Evolutionary conservation across 208 protist genomes (phyloP).

Genomic region (Wallacemonas sp.): DNA sequence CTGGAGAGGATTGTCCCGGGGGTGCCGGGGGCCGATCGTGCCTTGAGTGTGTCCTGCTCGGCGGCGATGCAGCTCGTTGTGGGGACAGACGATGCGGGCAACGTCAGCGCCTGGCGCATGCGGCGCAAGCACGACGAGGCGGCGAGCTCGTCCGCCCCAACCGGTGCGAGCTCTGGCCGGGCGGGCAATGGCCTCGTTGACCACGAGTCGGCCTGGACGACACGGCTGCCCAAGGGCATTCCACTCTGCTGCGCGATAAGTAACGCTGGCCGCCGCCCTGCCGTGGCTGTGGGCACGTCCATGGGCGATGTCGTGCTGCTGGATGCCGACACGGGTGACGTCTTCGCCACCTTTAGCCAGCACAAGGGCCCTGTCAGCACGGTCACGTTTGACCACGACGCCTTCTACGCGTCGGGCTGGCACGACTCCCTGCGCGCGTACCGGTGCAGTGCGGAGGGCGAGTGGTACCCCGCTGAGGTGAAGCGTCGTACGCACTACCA

Average conservation of each 20-base stretch:
- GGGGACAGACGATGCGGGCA: constrained; percentile 78
- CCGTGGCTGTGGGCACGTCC: constrained; percentile 80
- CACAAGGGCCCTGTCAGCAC: constrained; percentile 84
- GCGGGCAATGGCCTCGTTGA: constrained; percentile 33
- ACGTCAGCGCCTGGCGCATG: constrained; percentile 75
- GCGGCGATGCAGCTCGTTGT: constrained; percentile 41
- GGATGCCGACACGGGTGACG: constrained; percentile 60
- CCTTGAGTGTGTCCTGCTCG: constrained; percentile 60
- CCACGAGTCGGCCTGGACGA: constrained; percentile 76
- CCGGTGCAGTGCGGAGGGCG: constrained; percentile 32
- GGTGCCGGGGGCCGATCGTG: constrained; percentile 78
- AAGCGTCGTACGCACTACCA: constrained; percentile 92
- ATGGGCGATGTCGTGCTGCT: constrained; percentile 83
- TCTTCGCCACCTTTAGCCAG: constrained; percentile 74
- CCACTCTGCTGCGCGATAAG: constrained; percentile 63
- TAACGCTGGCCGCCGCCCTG: constrained; percentile 30
- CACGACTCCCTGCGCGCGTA: constrained; percentile 84
- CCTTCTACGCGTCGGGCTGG: constrained; percentile 84
- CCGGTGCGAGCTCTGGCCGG: not conserved
- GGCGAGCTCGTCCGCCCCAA: not conserved
- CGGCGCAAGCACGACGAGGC: constrained; percentile 13
- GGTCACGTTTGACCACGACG: constrained; percentile 33
- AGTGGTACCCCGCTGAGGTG: constrained; percentile 86
- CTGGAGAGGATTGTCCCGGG: constrained; percentile 74
- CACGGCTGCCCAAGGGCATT: constrained; percentile 72